These are phyloP conservation scores for Erysimum cheiranthoides DNA, from an alignment of 345 rosid genomes.

Conservation along the genomic window DNA sequence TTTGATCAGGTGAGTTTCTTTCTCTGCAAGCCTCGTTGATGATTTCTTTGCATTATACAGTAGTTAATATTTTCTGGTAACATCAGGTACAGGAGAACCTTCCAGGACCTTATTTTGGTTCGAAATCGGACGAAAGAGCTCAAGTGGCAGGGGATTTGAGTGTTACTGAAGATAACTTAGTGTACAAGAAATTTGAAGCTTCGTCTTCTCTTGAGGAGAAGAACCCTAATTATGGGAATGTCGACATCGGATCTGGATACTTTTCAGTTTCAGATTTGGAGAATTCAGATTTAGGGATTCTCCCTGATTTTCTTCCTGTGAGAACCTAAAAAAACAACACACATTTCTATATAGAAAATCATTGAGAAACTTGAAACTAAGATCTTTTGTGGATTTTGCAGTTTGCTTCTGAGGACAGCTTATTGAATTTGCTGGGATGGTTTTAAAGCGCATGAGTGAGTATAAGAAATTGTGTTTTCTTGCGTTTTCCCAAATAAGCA, in stretches of 20 bases:
- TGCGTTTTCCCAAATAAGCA: background rate
- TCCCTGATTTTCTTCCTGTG: slow-evolving; percentile 69
- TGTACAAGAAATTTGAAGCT: slow-evolving; percentile 50
- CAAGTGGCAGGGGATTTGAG: slow-evolving; percentile 51
- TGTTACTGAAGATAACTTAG: slow-evolving; percentile 50
- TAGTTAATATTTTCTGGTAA: slow-evolving; percentile 20
- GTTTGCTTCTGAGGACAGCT: slow-evolving; percentile 71
- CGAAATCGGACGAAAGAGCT: slow-evolving; percentile 52
- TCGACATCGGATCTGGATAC: background rate
- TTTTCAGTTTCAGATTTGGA: slow-evolving; percentile 59
- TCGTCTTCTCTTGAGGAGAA: slow-evolving; percentile 37
- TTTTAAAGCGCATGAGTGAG: background rate
- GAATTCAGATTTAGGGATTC: slow-evolving; percentile 64
- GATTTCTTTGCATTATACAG: too few relatives aligned
- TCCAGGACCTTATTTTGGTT: slow-evolving; percentile 50
- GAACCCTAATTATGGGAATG: slow-evolving; percentile 27
- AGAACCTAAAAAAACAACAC: slow-evolving; percentile 36
- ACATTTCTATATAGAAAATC: background rate
- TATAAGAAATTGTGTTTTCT: background rate
- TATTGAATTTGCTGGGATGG: slow-evolving; percentile 59
- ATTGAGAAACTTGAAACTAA: slow-evolving; percentile 10
- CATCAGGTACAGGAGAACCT: slow-evolving; percentile 43
- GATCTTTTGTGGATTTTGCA: slow-evolving; percentile 53
- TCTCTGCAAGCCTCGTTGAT: slow-evolving; percentile 4
- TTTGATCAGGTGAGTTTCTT: slow-evolving; percentile 32